A percentile compares a stretch with the other conserved stretches of the same genome.
phyloP scores from a whole-genome alignment of 108 stramenopile genomes.

The Seminavis robusta region DNA sequence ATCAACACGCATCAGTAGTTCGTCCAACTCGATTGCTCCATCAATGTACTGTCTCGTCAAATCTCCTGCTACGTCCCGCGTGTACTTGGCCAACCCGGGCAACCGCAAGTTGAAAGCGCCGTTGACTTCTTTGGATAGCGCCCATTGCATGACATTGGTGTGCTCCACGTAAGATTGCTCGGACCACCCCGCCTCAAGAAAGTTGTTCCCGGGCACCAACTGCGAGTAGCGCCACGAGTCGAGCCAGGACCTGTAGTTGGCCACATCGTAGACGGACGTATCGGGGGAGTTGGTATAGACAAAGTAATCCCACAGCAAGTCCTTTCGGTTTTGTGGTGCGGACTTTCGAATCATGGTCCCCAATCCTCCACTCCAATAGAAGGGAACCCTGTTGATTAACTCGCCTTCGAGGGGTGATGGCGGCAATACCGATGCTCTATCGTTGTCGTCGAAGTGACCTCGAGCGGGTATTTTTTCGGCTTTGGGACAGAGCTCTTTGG shows the following conservation, averaged over 20 bases:
- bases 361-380: slow-evolving; percentile 41
- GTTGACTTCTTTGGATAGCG: too few species aligned
- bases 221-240: slow-evolving; percentile 35
- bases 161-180: too few species aligned
- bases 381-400: slow-evolving; percentile 37
- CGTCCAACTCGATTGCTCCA: slow-evolving; percentile 17
- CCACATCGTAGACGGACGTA: slow-evolving; percentile 32
- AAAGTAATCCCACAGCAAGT: slow-evolving; percentile 43
- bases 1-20: slow-evolving; percentile 1
- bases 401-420: slow-evolving; percentile 30
- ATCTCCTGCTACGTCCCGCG: slow-evolving; percentile 23
- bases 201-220: slow-evolving; percentile 7
- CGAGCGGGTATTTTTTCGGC: neutral
- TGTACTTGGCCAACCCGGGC: slow-evolving; percentile 31
- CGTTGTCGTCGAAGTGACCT: slow-evolving; percentile 3
- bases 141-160: too few species aligned
- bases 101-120: slow-evolving; percentile 25
- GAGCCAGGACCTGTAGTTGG: slow-evolving; percentile 22
- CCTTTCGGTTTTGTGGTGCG: slow-evolving; percentile 15
- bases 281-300: slow-evolving; percentile 32
- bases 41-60: slow-evolving; percentile 19
- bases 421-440: slow-evolving; percentile 26
- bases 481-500: slow-evolving; percentile 15
- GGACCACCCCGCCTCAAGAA: too few species aligned
- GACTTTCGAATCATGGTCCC: slow-evolving; percentile 32